Conservation (phyloP, 345 rosid genomes). For the Moringa oleifera region DNA sequence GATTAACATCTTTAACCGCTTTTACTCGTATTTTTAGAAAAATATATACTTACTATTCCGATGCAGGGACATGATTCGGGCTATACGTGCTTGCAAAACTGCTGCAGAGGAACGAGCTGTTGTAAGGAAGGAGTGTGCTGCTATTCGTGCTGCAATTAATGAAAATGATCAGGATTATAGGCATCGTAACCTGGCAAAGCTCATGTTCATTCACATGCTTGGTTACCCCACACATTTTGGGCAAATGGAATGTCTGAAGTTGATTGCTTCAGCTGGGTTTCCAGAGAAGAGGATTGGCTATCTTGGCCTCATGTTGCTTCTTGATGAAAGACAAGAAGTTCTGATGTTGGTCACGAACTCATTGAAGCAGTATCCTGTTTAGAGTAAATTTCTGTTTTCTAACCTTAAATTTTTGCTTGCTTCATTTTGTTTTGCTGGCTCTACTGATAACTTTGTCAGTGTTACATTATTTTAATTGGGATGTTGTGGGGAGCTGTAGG, state of each 20-base stretch:
- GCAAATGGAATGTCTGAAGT: conserved; percentile 98
- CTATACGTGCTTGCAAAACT: conserved; percentile 97
- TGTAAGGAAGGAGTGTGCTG: conserved; percentile 98
- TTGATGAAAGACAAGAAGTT: conserved; percentile 99
- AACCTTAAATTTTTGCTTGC: conserved; percentile 5
- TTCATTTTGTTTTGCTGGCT: conserved; percentile 4
- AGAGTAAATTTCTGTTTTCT: conserved; percentile 2
- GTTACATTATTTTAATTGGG: conserved; percentile 6
- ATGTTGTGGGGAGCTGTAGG: not conserved
- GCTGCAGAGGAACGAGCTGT: conserved; percentile 99
- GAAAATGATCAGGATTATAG: conserved; percentile 90
- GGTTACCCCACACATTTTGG: conserved; percentile 99
- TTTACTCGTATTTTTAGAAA: not conserved
- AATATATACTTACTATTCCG: conserved; percentile 13
- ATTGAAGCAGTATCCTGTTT: conserved; percentile 90
- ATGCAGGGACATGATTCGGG: conserved; percentile 98
- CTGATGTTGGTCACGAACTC: conserved; percentile 99
- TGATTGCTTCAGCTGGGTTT: conserved; percentile 92
- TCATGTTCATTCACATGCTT: conserved; percentile 99
- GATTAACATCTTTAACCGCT: not conserved
- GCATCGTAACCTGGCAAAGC: conserved; percentile 95
- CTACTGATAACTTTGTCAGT: not conserved
- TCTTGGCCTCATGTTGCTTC: conserved; percentile 97
- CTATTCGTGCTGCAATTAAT: conserved; percentile 81
- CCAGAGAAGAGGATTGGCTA: conserved; percentile 99